A percentile compares a stretch with the other conserved stretches of the same genome.
phyloP scores from a whole-genome alignment of 129 eudicot species.

The Helianthus tuberosus region DNA sequence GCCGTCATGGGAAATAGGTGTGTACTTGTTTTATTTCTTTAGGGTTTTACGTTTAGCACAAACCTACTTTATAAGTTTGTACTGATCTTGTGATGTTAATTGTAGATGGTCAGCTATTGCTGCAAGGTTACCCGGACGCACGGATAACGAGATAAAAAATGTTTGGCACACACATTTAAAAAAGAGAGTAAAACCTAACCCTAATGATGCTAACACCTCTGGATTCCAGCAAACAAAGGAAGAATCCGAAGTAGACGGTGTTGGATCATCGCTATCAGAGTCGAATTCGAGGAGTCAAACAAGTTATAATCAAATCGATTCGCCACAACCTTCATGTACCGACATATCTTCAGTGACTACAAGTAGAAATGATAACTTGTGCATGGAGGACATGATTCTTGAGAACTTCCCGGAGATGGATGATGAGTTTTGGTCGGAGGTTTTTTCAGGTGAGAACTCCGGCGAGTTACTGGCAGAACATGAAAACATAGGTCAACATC shows the following conservation, averaged over 20 bases:
- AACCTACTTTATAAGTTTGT: not conserved
- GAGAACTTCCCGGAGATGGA: slow-evolving; percentile 39
- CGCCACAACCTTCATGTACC: slow-evolving; percentile 43
- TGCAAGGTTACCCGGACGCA: slow-evolving; percentile 73
- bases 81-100: slow-evolving; percentile 1
- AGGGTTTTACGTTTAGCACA: too few species aligned
- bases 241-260: slow-evolving; percentile 11
- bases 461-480: slow-evolving; percentile 26
- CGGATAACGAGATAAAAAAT: slow-evolving; percentile 82
- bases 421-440: slow-evolving; percentile 59
- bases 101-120: slow-evolving; percentile 89
- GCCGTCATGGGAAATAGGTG: slow-evolving; percentile 66
- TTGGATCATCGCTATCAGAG: slow-evolving; percentile 3
- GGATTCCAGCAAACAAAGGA: not conserved
- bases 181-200: slow-evolving; percentile 36
- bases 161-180: slow-evolving; percentile 86
- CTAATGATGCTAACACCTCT: not conserved
- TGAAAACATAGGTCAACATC: slow-evolving; percentile 35
- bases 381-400: slow-evolving; percentile 23
- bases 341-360: slow-evolving; percentile 36
- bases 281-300: slow-evolving; percentile 23
- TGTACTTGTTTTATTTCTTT: not conserved
- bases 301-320: slow-evolving; percentile 32
- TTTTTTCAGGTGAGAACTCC: slow-evolving; percentile 38
- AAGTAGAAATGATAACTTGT: slow-evolving; percentile 22